Evolutionary conservation across 2,329 filamentous ascomycete genomes (phyloP), one percentile per base, ranked within the genome.

Genomic region (Neopestalotiopsis rosae): DNA sequence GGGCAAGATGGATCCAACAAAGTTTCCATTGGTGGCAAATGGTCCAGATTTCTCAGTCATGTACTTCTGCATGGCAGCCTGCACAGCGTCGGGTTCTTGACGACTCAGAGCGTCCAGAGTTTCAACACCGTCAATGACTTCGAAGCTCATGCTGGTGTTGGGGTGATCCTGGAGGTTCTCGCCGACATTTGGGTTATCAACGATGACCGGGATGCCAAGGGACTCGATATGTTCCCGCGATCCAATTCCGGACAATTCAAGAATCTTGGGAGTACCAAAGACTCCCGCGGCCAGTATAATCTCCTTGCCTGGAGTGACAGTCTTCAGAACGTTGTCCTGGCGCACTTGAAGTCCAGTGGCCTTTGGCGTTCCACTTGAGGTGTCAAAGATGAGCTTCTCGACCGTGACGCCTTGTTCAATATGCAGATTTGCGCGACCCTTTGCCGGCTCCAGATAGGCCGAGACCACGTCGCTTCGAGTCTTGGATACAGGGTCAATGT

Each of bases 211-310:
- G n/a, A 88, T 81, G 0, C 81, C 81, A 3, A 80, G 81, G 1
- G 76, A 74, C 14, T 79, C 71, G 3, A 88, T 78, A 10, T 86
- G 72, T 0, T 80, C 74, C 5, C 79, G 78, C 59, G 82, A 79
- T 5, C 90, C 90, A 52, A 92, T 83, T 0, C 89, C 89, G 0
- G 88, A 90, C 1, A 90, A 79, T 71, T 91, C 89, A n/a, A 87
- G 83, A 14, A 89, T 80, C 76, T 86, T 88, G 5, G 85, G 90
- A 12, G 86, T 89, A 74, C 86, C 84, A 52, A 87, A 79, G 32
- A 83, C 85, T 0, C 90, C 90, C 0, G 88, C 88, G 4, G 86
- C 85, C 2, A 92, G 76, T 49, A 92, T 84, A 10, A 91, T 83
- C 72, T 91, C 89, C 66, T 76, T 71, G 2, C 28, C 38, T 3